Percentiles rank a stretch among this genome's conserved stretches.
Evolutionary conservation across 495 filamentous ascomycete genomes (phyloP).

Genomic region (Massariosphaeria phaeospora): DNA sequence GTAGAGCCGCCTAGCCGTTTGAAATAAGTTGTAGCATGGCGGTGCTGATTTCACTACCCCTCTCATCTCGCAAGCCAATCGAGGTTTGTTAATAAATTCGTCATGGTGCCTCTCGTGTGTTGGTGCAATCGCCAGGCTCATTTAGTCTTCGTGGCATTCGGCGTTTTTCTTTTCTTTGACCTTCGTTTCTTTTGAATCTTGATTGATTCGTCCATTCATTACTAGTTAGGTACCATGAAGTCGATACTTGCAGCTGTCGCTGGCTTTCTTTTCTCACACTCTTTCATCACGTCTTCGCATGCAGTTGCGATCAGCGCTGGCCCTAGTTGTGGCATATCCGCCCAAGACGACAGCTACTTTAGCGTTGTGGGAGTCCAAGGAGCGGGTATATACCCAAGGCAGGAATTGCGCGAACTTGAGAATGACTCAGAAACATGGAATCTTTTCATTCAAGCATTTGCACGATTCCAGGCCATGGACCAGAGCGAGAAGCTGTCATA

Average conservation of each 20-base stretch:
- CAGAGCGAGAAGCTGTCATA: slow-evolving; percentile 33
- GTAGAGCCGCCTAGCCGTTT: no score
- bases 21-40: slow-evolving; percentile 1
- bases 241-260: slow-evolving; percentile 7
- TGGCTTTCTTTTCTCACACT: background rate
- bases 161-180: slow-evolving; percentile 3
- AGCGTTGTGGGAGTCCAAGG: slow-evolving; percentile 32
- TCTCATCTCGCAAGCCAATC: slow-evolving; percentile 3
- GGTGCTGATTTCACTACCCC: background rate
- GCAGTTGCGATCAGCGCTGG: background rate
- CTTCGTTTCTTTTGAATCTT: slow-evolving; percentile 8
- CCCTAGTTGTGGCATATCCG: slow-evolving; percentile 1
- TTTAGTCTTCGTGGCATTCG: background rate
- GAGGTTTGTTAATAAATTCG: background rate
- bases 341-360: slow-evolving; percentile 9
- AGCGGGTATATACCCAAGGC: slow-evolving; percentile 30
- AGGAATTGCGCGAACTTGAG: slow-evolving; percentile 34
- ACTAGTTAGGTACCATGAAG: slow-evolving; percentile 12
- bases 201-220: slow-evolving; percentile 14
- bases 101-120: background rate
- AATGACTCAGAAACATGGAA: slow-evolving; percentile 36
- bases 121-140: no score
- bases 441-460: slow-evolving; percentile 34
- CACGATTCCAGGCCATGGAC: slow-evolving; percentile 29
- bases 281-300: background rate